phyloP scores from a whole-genome alignment of 805 yeast species.

The Kregervanrija pseudodelftensis region DNA sequence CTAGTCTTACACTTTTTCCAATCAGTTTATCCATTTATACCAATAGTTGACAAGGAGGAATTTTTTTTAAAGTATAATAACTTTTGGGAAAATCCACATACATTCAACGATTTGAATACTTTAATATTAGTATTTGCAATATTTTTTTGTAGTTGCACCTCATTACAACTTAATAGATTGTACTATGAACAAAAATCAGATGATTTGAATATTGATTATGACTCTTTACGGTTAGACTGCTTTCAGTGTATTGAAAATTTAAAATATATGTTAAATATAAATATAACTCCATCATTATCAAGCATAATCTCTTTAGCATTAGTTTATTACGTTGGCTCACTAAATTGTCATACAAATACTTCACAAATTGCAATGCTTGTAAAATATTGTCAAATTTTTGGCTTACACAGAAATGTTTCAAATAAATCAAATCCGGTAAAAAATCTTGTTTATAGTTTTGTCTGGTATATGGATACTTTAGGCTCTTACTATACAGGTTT shows the following conservation, averaged over 20 bases:
- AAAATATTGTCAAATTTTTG: constrained; percentile 13
- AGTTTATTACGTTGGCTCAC: constrained; percentile 16
- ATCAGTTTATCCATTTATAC: constrained; percentile 15
- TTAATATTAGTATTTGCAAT: constrained; percentile 15
- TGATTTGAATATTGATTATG: constrained; percentile 3
- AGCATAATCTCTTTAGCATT: constrained; percentile 12
- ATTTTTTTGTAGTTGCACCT: constrained; percentile 16
- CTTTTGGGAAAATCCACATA: constrained; percentile 9
- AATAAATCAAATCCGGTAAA: constrained; percentile 5
- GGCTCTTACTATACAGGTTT: constrained; percentile 17
- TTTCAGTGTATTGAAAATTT: constrained; percentile 17
- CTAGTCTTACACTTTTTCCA: constrained; percentile 15
- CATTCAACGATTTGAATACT: constrained; percentile 9
- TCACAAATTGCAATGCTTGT: constrained; percentile 13
- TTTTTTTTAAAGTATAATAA: constrained; percentile 12
- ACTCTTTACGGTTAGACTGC: constrained; percentile 8
- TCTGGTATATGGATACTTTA: constrained; percentile 17
- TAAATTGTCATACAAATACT: constrained; percentile 13
- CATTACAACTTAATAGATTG: constrained; percentile 1
- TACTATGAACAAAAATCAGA: neutral
- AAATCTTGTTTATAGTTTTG: constrained; percentile 15
- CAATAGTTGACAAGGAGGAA: constrained; percentile 17
- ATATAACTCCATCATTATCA: constrained; percentile 16
- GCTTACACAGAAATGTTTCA: constrained; percentile 15
- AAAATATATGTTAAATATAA: constrained; percentile 10